Conservation (phyloP, 495 filamentous ascomycete species). For the Neurospora sp. region DNA sequence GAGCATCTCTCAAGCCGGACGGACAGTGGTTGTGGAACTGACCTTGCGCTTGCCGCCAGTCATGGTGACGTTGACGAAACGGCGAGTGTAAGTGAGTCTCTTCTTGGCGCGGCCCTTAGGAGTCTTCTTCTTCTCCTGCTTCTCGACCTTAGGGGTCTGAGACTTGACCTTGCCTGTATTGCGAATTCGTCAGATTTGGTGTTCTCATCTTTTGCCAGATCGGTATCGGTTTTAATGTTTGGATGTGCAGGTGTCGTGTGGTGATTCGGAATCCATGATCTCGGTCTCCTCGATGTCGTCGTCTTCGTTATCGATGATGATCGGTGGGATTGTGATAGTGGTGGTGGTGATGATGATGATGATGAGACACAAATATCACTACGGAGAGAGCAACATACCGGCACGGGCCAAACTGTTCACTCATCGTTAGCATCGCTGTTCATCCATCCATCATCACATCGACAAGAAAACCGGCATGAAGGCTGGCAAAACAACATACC, state of each 20-base stretch:
- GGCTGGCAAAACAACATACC: constrained; percentile 7
- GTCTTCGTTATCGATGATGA: background rate
- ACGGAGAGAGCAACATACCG: constrained; percentile 15
- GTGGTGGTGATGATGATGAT: background rate
- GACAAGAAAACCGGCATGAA: background rate
- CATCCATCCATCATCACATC: background rate
- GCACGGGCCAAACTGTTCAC: constrained; percentile 25
- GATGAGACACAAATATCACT: background rate
- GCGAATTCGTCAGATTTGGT: constrained; percentile 4
- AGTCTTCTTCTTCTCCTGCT: constrained; percentile 83
- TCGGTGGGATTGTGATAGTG: background rate
- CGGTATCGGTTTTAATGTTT: background rate
- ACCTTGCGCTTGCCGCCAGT: constrained; percentile 99
- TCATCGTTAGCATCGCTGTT: constrained; percentile 5
- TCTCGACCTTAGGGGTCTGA: constrained; percentile 61
- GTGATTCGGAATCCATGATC: background rate
- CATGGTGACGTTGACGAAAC: constrained; percentile 98
- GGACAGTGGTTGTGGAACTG: background rate
- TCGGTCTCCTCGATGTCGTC: background rate
- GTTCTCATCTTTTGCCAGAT: background rate
- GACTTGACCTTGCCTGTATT: constrained; percentile 38
- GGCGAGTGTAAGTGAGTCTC: constrained; percentile 91
- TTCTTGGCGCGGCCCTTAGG: constrained; percentile 99
- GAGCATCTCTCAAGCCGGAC: background rate
- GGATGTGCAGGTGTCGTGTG: background rate